Conservation (phyloP, 176 grass and related monocot genomes). For the Canna indica region DNA sequence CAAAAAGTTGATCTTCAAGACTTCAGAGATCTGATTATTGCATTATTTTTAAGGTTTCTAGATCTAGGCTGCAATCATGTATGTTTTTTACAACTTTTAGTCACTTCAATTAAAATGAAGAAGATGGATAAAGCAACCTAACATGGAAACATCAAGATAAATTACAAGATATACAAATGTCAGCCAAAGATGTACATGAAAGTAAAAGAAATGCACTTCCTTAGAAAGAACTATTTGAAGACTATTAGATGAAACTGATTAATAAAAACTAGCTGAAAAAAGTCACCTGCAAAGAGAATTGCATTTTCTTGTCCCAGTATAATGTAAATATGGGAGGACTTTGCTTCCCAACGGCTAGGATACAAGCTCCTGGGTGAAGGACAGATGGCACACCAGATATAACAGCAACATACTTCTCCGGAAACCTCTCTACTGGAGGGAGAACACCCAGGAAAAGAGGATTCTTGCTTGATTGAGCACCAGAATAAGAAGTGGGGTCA, state of each 20-base stretch:
- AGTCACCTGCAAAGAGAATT: conserved; percentile 93
- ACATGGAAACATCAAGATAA: not conserved
- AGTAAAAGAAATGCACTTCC: no score
- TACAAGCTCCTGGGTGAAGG: conserved; percentile 84
- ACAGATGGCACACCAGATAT: conserved; percentile 70
- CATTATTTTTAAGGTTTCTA: not conserved
- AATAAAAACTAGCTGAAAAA: conserved; percentile 5
- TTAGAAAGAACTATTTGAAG: no score
- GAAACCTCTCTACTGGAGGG: conserved; percentile 89
- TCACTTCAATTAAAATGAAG: no score
- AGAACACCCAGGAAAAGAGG: conserved; percentile 93
- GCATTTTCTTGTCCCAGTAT: conserved; percentile 93
- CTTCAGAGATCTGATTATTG: not conserved
- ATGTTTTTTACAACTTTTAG: not conserved
- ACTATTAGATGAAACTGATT: not conserved
- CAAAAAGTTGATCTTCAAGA: not conserved
- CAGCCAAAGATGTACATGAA: no score
- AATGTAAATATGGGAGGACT: conserved; percentile 64
- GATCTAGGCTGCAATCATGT: not conserved
- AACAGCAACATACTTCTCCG: conserved; percentile 91
- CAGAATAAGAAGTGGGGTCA: conserved; percentile 81
- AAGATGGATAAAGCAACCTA: not conserved
- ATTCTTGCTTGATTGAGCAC: conserved; percentile 89
- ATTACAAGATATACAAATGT: no score
- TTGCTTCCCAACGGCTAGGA: conserved; percentile 79